Base-by-base conservation (phyloP, 2,329 filamentous ascomycete species). In the Exophiala bonariae region DNA sequence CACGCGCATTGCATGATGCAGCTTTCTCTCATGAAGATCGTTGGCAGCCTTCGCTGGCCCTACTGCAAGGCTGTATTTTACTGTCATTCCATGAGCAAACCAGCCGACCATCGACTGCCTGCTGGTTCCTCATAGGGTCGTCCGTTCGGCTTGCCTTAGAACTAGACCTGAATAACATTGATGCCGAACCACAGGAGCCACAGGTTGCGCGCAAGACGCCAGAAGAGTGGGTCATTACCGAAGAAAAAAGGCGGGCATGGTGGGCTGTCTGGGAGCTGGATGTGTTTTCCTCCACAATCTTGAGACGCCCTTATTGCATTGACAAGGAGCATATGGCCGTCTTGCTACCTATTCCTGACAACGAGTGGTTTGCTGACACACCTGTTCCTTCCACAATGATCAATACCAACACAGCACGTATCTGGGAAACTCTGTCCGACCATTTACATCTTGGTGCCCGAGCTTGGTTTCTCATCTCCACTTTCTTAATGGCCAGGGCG, bases 71-170 rank as follows among this genome's bases (percentile, higher is more conserved):
- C 4, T 48, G 45, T 23, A 34, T 48, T 23, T 38, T 48, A n/a
- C 32, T 48, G n/a, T 37, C 45, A 3, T 42, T 43, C 28, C 41
- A 48, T 32, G 20, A 48, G 9, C 37, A 48, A 17, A 37, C 39
- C 1, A 35, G 19, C 14, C 14, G 26, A 8, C 22, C 33, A 11
- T 32, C 14, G 26, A 23, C 45, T 1, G 26, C 16, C 11, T 26
- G 38, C 20, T 97, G 91, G 92, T 96, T 96, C 67, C 96, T 97
- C 51, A 87, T 95, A 50, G 92, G 92, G 7, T 90, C 96, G 35
- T 91, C 91, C 4, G 85, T 95, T 47, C 85, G 92, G 26, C 70
- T 96, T 38, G 91, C 89, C 4, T 86, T 96, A 17, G 92, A 96
- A 64, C 76, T 96, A 2, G 92, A 92, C 6, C 73, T 97, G 20